These are phyloP conservation scores for Aegilops bicornis DNA, from an alignment of 176 grass and related monocot species.

Conservation along the genomic window DNA sequence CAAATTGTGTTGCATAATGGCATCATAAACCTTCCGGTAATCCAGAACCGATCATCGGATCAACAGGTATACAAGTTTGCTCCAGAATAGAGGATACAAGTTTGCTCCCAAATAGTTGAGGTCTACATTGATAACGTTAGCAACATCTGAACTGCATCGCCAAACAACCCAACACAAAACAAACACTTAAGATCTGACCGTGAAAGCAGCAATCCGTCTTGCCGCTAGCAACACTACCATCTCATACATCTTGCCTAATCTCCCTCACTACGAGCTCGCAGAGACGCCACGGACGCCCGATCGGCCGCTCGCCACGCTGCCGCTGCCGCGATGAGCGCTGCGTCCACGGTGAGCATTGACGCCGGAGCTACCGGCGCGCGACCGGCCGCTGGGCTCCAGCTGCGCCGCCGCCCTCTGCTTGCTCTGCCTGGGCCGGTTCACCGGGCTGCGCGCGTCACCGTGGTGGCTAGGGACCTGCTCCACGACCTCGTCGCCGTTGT, in stretches of 20 bases:
- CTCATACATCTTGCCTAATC: not conserved
- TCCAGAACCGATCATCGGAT: not conserved
- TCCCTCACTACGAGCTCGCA: slow-evolving; percentile 13
- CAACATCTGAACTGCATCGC: slow-evolving; percentile 40
- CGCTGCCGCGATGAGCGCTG: slow-evolving; percentile 35
- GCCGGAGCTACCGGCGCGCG: slow-evolving; percentile 18
- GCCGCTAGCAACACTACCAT: slow-evolving; percentile 25
- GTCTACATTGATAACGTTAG: slow-evolving; percentile 43
- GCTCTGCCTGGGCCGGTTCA: slow-evolving; percentile 31
- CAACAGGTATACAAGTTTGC: not conserved
- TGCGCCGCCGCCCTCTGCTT: slow-evolving; percentile 36
- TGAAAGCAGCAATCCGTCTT: slow-evolving; percentile 57
- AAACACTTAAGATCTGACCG: slow-evolving; percentile 3
- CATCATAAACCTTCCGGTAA: not conserved
- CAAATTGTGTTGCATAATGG: too few species aligned
- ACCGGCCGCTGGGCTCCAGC: slow-evolving; percentile 18
- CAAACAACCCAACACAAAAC: slow-evolving; percentile 16
- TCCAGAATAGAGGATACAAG: not conserved
- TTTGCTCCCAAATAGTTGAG: not conserved
- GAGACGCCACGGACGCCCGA: slow-evolving; percentile 38
- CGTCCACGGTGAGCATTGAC: slow-evolving; percentile 36
- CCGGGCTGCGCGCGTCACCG: slow-evolving; percentile 6
- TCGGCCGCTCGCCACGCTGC: slow-evolving; percentile 37
- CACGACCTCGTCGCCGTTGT: slow-evolving; percentile 17
- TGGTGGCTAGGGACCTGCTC: not conserved